Conservation (phyloP, 208 protist genomes). For the Trypanosoma lewisi region DNA sequence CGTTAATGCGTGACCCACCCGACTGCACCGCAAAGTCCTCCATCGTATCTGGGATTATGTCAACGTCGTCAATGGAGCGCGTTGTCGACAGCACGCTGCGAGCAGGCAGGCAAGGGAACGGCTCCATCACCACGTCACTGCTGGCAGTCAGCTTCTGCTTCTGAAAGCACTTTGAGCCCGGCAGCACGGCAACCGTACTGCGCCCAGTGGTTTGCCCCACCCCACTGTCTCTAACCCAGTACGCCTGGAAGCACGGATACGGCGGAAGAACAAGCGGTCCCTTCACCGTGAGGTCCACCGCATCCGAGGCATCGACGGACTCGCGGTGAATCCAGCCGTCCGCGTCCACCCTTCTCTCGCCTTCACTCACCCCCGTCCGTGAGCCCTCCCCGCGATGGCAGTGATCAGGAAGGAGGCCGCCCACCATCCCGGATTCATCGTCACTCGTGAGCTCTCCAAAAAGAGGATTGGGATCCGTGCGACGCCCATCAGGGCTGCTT, state of each 20-base stretch:
- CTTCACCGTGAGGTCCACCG: not conserved
- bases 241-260: conserved; percentile 45
- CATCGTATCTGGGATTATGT: conserved; percentile 24
- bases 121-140: conserved; percentile 12
- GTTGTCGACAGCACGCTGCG: conserved; percentile 33
- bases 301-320: not conserved
- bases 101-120: conserved; percentile 17
- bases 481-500: conserved; percentile 26
- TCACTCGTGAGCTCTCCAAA: conserved; percentile 35
- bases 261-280: conserved; percentile 19
- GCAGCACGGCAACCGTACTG: not conserved
- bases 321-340: conserved; percentile 45
- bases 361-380: conserved; percentile 1
- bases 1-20: conserved; percentile 29
- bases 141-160: conserved; percentile 15
- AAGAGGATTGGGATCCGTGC: conserved; percentile 54
- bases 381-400: too few relatives aligned
- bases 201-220: not conserved
- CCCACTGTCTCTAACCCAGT: not conserved
- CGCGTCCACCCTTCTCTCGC: conserved; percentile 17
- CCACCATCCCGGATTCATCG: not conserved
- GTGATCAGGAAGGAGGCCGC: too few relatives aligned
- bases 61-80: conserved; percentile 47
- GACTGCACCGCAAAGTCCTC: not conserved
- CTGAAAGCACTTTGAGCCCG: conserved; percentile 16